Evolutionary conservation across 352 stramenopile species (phyloP).

Genomic region (Globisporangium sylvaticum): DNA sequence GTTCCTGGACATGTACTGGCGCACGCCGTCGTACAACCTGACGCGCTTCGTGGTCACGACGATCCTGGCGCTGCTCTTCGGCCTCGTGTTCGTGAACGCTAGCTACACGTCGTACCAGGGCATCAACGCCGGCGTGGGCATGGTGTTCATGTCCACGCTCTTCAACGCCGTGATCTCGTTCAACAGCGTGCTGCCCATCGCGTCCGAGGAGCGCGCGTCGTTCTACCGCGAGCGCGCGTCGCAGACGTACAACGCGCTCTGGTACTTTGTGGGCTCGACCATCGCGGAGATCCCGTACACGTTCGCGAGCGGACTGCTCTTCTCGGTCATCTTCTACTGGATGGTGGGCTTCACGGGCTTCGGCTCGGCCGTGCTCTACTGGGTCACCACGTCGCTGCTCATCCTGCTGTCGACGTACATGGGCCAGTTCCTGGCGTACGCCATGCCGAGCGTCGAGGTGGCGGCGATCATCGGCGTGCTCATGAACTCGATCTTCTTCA

Average conservation of each 20-base stretch:
- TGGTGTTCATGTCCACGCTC: neutral
- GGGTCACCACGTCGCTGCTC: constrained; percentile 10
- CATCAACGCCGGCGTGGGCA: neutral
- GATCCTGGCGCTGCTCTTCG: neutral
- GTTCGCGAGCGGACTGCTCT: constrained; percentile 16
- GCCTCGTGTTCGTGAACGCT: neutral
- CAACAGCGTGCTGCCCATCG: constrained; percentile 27
- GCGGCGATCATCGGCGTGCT: constrained; percentile 16
- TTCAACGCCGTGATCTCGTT: neutral
- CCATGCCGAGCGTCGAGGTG: constrained; percentile 16
- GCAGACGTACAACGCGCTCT: constrained; percentile 68
- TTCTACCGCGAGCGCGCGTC: constrained; percentile 88
- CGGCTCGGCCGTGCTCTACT: constrained; percentile 16
- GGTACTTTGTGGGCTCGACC: constrained; percentile 63
- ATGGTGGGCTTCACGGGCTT: constrained; percentile 23
- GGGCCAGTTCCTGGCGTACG: constrained; percentile 14
- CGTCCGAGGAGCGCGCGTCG: constrained; percentile 76
- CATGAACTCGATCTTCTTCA: constrained; percentile 40
- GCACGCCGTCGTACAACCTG: neutral
- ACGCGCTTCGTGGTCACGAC: neutral
- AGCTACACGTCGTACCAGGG: neutral
- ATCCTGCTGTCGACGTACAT: constrained; percentile 21
- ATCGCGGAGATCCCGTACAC: constrained; percentile 71
- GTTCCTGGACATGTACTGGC: neutral
- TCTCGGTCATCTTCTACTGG: constrained; percentile 21